phyloP scores from a whole-genome alignment of 2,329 filamentous ascomycete genomes.

The Albifimbria verrucaria region DNA sequence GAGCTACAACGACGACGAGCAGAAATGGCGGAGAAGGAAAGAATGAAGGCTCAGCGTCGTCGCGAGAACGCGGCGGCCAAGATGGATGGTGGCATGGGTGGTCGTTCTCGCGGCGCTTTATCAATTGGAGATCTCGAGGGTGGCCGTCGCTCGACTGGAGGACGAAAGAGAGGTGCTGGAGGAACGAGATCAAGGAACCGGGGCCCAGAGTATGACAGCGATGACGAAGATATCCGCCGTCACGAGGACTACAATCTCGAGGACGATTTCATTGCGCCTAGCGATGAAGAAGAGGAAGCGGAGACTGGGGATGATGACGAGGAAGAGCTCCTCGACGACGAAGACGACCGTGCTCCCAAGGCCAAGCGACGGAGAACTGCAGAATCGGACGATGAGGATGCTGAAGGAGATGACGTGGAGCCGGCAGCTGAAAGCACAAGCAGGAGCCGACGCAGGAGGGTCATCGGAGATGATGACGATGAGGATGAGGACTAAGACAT shows the following conservation, averaged over 20 bases:
- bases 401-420: constrained; percentile 53
- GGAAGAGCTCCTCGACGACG: constrained; percentile 54
- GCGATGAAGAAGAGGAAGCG: constrained; percentile 71
- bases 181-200: constrained; percentile 52
- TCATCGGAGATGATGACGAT: constrained; percentile 61
- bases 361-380: constrained; percentile 50
- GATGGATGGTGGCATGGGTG: constrained; percentile 54
- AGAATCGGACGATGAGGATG: constrained; percentile 47
- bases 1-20: constrained; percentile 72
- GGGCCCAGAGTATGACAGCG: constrained; percentile 69
- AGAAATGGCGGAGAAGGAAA: constrained; percentile 72
- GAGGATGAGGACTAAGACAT: constrained; percentile 21
- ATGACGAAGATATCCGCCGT: constrained; percentile 62
- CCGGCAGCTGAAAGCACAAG: constrained; percentile 33
- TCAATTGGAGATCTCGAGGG: constrained; percentile 70
- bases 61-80: constrained; percentile 66
- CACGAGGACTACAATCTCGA: constrained; percentile 77
- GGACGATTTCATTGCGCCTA: constrained; percentile 74
- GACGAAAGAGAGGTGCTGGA: constrained; percentile 52
- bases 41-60: constrained; percentile 61
- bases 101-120: constrained; percentile 53
- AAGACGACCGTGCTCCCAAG: constrained; percentile 42
- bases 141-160: constrained; percentile 43
- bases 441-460: constrained; percentile 48
- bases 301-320: constrained; percentile 64